Evolutionary conservation across 2,329 filamentous ascomycete species (phyloP), one percentile per base, ranked within the genome.

Genomic region (Fusarium nurragi): DNA sequence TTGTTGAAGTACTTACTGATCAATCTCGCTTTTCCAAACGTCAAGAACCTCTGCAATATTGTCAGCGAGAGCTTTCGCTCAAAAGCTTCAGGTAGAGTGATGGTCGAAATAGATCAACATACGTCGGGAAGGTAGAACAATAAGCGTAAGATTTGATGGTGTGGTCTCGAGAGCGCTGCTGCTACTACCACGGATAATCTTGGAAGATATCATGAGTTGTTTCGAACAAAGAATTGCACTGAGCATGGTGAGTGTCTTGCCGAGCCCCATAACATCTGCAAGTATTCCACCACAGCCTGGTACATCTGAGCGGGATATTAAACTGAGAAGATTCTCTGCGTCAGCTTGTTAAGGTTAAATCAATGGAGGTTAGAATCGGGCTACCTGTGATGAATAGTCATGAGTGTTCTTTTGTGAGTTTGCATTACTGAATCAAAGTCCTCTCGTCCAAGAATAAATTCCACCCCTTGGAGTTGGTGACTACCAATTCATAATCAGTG

Each of bases 151-250:
- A 2, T 3, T 13, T 8, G 8, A 1, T 1, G 2, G 1, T 4
- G 2, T 0, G n/a, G 19, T 0, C 1, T 49, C 1, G 0, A 0
- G 0, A n/a, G 2, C 0, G 0, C 1, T 0, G 1, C 12, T 8
- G 0, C 6, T 16, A 2, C 6, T 16, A 2, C 4, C 2, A 4
- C 9, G 0, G 8, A 5, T 8, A 1, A 3, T 2, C 0, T 3
- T 2, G 6, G 14, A 6, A 2, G 3, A 5, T 1, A 9, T 1
- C 0, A 0, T 2, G 0, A 39, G 2, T 16, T 8, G 10, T 1
- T 5, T 57, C 0, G 53, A 58, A 21, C n/a, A 60, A 3, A 60
- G 34, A 4, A 60, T 58, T 1, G 53, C 53, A 3, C 22, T 37
- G 0, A 60, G 1, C 40, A 53, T 60, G 1, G 46, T 53, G 3